Base-by-base conservation (phyloP, 148 eudicot genomes). In the Fagopyrum homotropicum region DNA sequence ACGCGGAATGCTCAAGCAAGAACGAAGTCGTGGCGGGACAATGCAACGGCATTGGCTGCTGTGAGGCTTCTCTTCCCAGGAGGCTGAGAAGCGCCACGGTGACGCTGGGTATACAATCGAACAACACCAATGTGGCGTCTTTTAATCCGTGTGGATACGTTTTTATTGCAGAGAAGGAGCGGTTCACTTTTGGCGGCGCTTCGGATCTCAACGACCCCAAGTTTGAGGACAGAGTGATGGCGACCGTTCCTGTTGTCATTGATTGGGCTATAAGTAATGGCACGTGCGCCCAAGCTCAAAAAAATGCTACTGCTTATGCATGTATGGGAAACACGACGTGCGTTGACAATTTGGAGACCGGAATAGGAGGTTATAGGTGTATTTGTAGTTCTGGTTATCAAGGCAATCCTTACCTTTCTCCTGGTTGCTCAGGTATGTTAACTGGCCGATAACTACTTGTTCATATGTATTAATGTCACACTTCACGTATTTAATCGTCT, bases 321-420 rank as follows among this genome's bases (percentile, higher is more conserved):
- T 85, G 88, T 17, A 26, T 51, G 11, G 45, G 51, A 15, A 75
- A 82, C 30, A 85, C 80, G 10, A 12, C 4, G 10, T 85, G 85
- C 69, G 75, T 81, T 5, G 73, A 61, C 11, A 52, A 45, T 11
- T 68, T 48, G 3, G 47, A 10, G 54, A 50, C 14, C 2, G 54
- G 54, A 11, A 15, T 75, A 19, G 75, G 80, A 73, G 84, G 88
- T 4, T 80, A 82, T 54, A 79, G 70, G 4, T 80, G 83, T 54
- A 74, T 49, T 44, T 82, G 85, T 72, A 40, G 57, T 2, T 3
- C 63, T 6, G 85, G 85, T 4, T 82, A 78, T 9, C 35, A 49
- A 40, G 88, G 85, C 2, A 80, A 85, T 72, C 85, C 83, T 43
- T 82, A 78, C 71, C 81, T 78, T n/a, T 19, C 7, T 52, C 76